Percentiles rank a stretch among this genome's conserved stretches.
Conservation (phyloP, 2,329 filamentous ascomycete genomes). For the Hymenoscyphus linearis region DNA sequence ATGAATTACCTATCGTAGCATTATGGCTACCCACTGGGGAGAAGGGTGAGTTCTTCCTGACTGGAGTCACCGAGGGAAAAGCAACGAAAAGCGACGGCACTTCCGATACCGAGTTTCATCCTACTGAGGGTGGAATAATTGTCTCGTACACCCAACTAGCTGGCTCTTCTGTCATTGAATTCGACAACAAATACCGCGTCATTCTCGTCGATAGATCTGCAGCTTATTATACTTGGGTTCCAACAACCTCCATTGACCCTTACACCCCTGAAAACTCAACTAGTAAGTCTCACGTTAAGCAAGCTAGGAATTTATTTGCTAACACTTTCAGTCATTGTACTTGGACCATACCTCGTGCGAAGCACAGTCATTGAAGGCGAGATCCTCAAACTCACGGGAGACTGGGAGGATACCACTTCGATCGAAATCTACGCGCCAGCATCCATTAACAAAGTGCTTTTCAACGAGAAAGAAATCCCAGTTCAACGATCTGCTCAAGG, state of each 20-base stretch:
- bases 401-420: constrained; percentile 37
- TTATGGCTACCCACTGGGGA: constrained; percentile 52
- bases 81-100: constrained; percentile 39
- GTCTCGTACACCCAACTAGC: constrained; percentile 44
- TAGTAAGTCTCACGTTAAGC: constrained; percentile 4
- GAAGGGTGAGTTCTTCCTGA: constrained; percentile 48
- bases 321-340: constrained; percentile 39
- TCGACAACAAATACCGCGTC: constrained; percentile 43
- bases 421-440: constrained; percentile 45
- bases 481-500: constrained; percentile 38
- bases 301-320: background rate
- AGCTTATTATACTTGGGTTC: constrained; percentile 54
- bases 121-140: constrained; percentile 37
- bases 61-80: constrained; percentile 48
- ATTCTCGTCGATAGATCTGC: constrained; percentile 48
- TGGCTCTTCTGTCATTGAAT: constrained; percentile 43
- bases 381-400: constrained; percentile 41
- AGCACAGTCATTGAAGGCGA: constrained; percentile 35
- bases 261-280: constrained; percentile 24
- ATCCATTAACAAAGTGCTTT: constrained; percentile 40
- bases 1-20: constrained; percentile 42
- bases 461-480: constrained; percentile 42
- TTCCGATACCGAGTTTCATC: constrained; percentile 38
- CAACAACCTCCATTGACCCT: constrained; percentile 41
- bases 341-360: constrained; percentile 48